Evolutionary conservation across 345 rosid genomes (phyloP).

Genomic region (Hibiscus mutabilis): DNA sequence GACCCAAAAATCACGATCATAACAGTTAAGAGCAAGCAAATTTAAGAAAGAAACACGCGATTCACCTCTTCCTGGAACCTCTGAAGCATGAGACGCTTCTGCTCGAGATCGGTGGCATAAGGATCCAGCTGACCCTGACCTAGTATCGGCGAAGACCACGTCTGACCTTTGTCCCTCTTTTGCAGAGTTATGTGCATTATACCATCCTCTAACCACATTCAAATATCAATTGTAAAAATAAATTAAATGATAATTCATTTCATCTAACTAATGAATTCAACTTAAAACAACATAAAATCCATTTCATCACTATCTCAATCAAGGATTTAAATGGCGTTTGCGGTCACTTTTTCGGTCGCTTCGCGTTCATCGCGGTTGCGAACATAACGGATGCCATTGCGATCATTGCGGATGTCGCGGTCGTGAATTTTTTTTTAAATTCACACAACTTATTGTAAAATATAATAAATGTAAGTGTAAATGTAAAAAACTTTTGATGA

Average conservation of each 20-base stretch:
- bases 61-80: conserved; percentile 95
- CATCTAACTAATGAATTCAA: not conserved
- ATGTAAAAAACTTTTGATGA: no score
- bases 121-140: conserved; percentile 84
- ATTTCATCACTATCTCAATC: not conserved
- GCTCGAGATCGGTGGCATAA: conserved; percentile 60
- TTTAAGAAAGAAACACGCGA: not conserved
- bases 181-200: conserved; percentile 79
- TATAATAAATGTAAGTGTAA: no score
- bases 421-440: no score
- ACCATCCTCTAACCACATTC: conserved; percentile 59
- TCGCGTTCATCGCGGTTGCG: no score
- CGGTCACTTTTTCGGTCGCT: no score
- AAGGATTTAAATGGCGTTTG: no score
- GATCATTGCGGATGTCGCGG: no score
- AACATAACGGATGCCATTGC: no score
- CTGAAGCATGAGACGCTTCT: conserved; percentile 94
- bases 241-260: not conserved
- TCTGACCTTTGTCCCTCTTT: conserved; percentile 89
- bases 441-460: no score
- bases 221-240: not conserved
- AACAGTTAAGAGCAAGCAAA: not conserved
- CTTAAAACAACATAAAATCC: not conserved
- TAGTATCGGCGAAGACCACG: conserved; percentile 77
- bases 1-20: not conserved